A percentile compares a stretch with the other conserved stretches of the same genome.
These are phyloP conservation scores for Clonostachys sp. DNA, from an alignment of 2,329 filamentous ascomycete species.

Conservation along the genomic window DNA sequence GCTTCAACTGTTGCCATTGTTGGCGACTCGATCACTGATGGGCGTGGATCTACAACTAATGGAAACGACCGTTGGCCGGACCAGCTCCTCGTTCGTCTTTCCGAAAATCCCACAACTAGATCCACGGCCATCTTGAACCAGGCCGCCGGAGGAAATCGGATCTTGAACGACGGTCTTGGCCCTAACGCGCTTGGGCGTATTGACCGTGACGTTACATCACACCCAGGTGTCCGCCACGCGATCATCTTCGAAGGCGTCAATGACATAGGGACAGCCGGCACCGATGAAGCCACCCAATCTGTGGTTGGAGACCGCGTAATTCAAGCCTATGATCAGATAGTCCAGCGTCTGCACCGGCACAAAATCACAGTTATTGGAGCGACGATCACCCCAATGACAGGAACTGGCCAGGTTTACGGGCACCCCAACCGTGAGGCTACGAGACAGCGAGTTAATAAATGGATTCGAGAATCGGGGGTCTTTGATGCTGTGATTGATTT, in stretches of 20 bases:
- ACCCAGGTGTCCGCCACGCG: constrained; percentile 47
- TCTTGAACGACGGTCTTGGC: constrained; percentile 54
- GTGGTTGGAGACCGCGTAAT: constrained; percentile 41
- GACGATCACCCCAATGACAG: constrained; percentile 40
- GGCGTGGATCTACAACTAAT: constrained; percentile 54
- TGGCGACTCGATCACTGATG: constrained; percentile 65
- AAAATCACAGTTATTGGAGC: constrained; percentile 52
- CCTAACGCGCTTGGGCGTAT: constrained; percentile 52
- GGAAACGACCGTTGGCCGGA: constrained; percentile 45
- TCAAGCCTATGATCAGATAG: constrained; percentile 51
- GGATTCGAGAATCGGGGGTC: constrained; percentile 46
- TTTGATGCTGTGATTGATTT: constrained; percentile 63
- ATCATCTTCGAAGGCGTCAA: constrained; percentile 62
- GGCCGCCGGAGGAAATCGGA: constrained; percentile 59
- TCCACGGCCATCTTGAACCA: constrained; percentile 51
- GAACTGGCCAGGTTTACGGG: constrained; percentile 46
- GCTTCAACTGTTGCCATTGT: constrained; percentile 45
- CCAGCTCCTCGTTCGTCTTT: constrained; percentile 36
- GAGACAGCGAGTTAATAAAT: constrained; percentile 50
- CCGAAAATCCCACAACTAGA: constrained; percentile 24
- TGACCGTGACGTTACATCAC: constrained; percentile 55
- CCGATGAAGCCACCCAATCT: constrained; percentile 34
- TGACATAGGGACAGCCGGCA: constrained; percentile 51
- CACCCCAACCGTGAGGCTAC: constrained; percentile 46
- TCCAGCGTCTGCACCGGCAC: constrained; percentile 42